Percentiles rank a stretch among this genome's conserved stretches.
Conservation (phyloP, 257 asterid species). For the Perilla frutescens region DNA sequence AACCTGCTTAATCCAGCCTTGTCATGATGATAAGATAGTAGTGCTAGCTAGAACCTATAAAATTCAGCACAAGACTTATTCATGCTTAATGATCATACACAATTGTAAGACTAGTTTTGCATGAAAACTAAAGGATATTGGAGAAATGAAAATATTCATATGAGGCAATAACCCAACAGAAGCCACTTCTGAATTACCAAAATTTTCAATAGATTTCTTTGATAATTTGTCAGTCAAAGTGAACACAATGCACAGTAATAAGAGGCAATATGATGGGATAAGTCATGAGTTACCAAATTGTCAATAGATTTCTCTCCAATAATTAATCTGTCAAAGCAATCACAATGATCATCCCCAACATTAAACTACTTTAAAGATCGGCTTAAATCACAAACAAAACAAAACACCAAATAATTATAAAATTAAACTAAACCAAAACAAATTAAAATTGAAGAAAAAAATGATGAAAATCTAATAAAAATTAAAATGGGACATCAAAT, state of each 20-base stretch:
- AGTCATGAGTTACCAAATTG: too few species aligned
- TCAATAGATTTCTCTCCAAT: too few species aligned
- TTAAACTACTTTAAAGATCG: neutral
- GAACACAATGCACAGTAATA: too few species aligned
- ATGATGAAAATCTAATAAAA: neutral
- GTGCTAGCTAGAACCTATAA: neutral
- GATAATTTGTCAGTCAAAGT: neutral
- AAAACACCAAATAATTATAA: too few species aligned
- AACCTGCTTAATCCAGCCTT: too few species aligned
- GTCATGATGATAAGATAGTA: too few species aligned
- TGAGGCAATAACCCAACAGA: slow-evolving; percentile 8
- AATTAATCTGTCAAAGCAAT: neutral
- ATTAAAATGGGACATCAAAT: too few species aligned
- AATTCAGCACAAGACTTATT: neutral
- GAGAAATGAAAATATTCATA: too few species aligned
- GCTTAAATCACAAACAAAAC: neutral
- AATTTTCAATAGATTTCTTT: neutral
- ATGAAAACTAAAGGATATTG: neutral
- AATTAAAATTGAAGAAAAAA: too few species aligned
- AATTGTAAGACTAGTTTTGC: neutral
- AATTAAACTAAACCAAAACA: too few species aligned
- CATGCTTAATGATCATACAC: neutral
- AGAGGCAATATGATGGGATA: too few species aligned
- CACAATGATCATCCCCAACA: neutral
- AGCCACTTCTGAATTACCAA: slow-evolving; percentile 15